phyloP scores from a whole-genome alignment of 495 filamentous ascomycete species.

The Beverwykella pulmonaria region DNA sequence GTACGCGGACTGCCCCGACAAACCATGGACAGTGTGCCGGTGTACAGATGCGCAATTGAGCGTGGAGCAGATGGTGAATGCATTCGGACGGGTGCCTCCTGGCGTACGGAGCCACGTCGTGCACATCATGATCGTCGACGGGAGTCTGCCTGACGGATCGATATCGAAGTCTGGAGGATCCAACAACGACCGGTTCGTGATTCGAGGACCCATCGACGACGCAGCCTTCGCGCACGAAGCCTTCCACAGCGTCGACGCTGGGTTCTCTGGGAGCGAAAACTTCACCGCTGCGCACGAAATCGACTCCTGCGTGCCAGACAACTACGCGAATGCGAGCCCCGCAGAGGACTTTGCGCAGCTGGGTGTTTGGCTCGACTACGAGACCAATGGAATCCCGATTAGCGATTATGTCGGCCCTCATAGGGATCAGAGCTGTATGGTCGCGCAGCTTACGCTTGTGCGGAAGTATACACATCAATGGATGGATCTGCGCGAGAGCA shows the following conservation, averaged over 20 bases:
- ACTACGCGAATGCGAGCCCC: constrained; percentile 1
- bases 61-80: neutral
- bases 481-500: neutral
- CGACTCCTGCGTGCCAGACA: constrained; percentile 9
- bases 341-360: constrained; percentile 14
- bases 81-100: neutral
- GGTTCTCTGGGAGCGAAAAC: neutral
- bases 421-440: neutral
- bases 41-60: constrained; percentile 1
- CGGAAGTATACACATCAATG: neutral
- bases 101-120: constrained; percentile 6
- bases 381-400: constrained; percentile 2
- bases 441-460: neutral
- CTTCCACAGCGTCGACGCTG: constrained; percentile 1
- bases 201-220: neutral
- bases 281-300: neutral
- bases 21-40: constrained; percentile 4
- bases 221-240: constrained; percentile 3
- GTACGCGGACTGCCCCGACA: neutral
- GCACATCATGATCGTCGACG: neutral
- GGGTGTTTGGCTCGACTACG: constrained; percentile 3
- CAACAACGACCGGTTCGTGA: neutral
- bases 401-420: neutral
- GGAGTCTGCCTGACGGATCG: neutral
- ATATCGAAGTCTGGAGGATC: neutral